Conservation (phyloP, 2,329 filamentous ascomycete genomes). For the Cryoendolithus antarcticus region DNA sequence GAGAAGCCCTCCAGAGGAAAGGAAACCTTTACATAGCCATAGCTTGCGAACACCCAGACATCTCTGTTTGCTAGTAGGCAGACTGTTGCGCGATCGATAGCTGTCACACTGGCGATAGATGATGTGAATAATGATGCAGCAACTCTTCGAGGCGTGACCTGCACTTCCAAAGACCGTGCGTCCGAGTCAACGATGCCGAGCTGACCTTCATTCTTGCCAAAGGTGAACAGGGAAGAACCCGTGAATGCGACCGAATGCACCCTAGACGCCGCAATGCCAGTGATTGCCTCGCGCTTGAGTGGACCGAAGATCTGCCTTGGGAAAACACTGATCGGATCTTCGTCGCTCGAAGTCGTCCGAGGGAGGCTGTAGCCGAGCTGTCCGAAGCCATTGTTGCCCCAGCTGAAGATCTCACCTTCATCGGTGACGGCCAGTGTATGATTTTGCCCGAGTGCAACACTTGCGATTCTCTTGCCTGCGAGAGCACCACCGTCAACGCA, state of each 20-base stretch:
- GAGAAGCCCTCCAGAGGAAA: constrained; percentile 67
- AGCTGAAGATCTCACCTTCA: constrained; percentile 86
- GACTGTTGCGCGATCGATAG: constrained; percentile 80
- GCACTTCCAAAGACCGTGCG: constrained; percentile 77
- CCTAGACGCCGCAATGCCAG: constrained; percentile 76
- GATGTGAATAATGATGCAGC: constrained; percentile 69
- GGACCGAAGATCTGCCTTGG: constrained; percentile 86
- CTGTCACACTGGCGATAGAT: constrained; percentile 64
- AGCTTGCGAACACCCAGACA: constrained; percentile 90
- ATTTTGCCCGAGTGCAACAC: constrained; percentile 80
- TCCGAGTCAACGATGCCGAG: constrained; percentile 90
- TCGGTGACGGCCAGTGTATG: constrained; percentile 77
- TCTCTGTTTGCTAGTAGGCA: constrained; percentile 76
- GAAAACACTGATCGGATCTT: constrained; percentile 68
- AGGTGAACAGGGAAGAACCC: constrained; percentile 69
- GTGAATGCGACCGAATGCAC: constrained; percentile 89
- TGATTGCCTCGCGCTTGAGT: constrained; percentile 70
- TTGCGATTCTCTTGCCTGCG: constrained; percentile 57
- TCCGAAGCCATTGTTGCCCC: constrained; percentile 77
- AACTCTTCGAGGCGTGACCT: constrained; percentile 71
- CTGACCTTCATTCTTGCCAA: constrained; percentile 91
- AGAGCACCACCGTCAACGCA: constrained; percentile 67
- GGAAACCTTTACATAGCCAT: constrained; percentile 81
- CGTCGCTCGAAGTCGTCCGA: constrained; percentile 53
- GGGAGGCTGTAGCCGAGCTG: constrained; percentile 80